Conservation (phyloP, 805 yeast species). For the Teunomyces stri region DNA sequence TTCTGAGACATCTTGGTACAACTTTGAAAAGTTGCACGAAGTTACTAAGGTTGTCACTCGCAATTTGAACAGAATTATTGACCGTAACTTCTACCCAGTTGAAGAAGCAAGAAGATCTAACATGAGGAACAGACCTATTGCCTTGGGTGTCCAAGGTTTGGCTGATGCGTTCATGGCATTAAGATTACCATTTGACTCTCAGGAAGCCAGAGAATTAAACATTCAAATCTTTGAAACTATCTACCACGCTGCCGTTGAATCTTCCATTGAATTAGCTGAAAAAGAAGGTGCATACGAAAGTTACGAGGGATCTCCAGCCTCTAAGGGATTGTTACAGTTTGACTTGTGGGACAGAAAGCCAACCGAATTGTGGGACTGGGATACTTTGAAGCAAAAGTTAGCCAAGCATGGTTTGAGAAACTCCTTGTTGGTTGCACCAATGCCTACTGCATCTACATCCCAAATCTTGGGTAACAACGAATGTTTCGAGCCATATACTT, state of each 20-base stretch:
- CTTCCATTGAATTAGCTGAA: slow-evolving; percentile 53
- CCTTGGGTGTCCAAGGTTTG: slow-evolving; percentile 62
- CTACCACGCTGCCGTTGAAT: slow-evolving; percentile 58
- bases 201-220: slow-evolving; percentile 54
- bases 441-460: slow-evolving; percentile 69
- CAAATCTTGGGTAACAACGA: slow-evolving; percentile 62
- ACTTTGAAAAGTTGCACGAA: slow-evolving; percentile 55
- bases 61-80: slow-evolving; percentile 56
- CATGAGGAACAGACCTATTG: slow-evolving; percentile 59
- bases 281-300: slow-evolving; percentile 50
- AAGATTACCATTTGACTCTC: slow-evolving; percentile 57
- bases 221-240: slow-evolving; percentile 61
- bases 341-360: slow-evolving; percentile 62
- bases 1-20: slow-evolving; percentile 40
- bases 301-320: slow-evolving; percentile 58
- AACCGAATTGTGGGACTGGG: slow-evolving; percentile 55
- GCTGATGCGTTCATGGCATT: slow-evolving; percentile 58
- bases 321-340: slow-evolving; percentile 54
- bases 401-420: slow-evolving; percentile 53
- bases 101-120: slow-evolving; percentile 53
- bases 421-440: slow-evolving; percentile 60
- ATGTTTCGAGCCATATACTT: slow-evolving; percentile 63
- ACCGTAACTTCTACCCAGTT: slow-evolving; percentile 56
- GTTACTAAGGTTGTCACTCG: slow-evolving; percentile 53
- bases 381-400: slow-evolving; percentile 47